A percentile compares a stretch with the other conserved stretches of the same genome.
phyloP scores from a whole-genome alignment of 208 protist species.

The Strigomonas galati region DNA sequence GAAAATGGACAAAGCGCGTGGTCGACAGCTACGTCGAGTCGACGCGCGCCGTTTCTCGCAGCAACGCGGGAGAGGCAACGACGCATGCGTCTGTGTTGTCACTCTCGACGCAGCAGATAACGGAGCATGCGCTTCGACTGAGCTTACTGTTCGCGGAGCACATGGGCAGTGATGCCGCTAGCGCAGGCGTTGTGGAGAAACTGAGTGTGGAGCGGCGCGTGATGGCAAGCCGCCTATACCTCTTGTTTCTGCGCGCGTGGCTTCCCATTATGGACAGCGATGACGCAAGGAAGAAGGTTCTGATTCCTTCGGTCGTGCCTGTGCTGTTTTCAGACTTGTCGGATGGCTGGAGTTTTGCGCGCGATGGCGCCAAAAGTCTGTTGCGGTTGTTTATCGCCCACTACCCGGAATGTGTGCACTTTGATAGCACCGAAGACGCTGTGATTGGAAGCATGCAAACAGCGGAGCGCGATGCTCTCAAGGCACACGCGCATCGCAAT shows the following conservation, averaged over 20 bases:
- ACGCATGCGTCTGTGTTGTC: no score
- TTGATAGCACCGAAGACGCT: no score
- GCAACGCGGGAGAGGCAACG: no score
- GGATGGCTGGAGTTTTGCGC: constrained; percentile 72
- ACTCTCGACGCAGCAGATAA: not conserved
- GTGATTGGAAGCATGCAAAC: constrained; percentile 13
- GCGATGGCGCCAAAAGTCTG: constrained; percentile 38
- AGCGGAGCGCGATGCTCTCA: constrained; percentile 21
- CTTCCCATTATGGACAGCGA: not conserved
- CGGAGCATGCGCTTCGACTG: constrained; percentile 26
- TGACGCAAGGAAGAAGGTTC: constrained; percentile 14
- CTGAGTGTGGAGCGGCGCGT: constrained; percentile 65
- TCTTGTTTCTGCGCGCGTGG: constrained; percentile 27
- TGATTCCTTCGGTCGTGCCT: constrained; percentile 31
- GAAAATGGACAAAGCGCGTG: constrained; percentile 72
- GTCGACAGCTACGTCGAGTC: constrained; percentile 27
- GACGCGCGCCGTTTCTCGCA: not conserved
- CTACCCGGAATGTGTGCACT: no score
- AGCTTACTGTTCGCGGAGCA: constrained; percentile 41
- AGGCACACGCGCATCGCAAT: not conserved
- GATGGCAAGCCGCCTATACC: constrained; percentile 49
- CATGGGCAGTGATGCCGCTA: constrained; percentile 35
- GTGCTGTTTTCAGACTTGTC: constrained; percentile 55
- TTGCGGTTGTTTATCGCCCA: constrained; percentile 28
- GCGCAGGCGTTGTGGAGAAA: not conserved